A percentile compares a stretch with the other conserved stretches of the same genome.
These are phyloP conservation scores for Tagetes patula DNA, from an alignment of 129 eudicot genomes.

Conservation along the genomic window DNA sequence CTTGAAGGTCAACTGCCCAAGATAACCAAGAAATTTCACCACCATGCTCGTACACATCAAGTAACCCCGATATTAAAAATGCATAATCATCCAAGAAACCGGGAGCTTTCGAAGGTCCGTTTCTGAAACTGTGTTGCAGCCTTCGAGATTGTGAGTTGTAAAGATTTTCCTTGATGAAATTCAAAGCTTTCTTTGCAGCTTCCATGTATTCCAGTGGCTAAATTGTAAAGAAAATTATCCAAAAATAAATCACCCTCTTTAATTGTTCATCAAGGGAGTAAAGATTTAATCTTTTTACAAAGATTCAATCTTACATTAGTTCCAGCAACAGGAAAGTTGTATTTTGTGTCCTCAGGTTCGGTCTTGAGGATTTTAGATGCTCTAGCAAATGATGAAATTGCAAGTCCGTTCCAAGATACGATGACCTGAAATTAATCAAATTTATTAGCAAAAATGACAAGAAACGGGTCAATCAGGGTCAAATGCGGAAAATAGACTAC, in stretches of 20 bases:
- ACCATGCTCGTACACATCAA: constrained; percentile 82
- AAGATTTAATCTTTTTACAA: background rate
- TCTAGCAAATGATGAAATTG: constrained; percentile 80
- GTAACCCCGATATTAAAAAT: constrained; percentile 70
- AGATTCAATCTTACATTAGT: constrained; percentile 41
- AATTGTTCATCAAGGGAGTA: background rate
- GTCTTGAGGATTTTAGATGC: constrained; percentile 76
- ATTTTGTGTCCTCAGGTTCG: constrained; percentile 59
- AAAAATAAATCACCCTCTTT: too few relatives aligned
- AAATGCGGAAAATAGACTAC: background rate
- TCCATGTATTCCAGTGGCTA: constrained; percentile 82
- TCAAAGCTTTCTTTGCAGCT: constrained; percentile 73
- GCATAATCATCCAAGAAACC: constrained; percentile 96
- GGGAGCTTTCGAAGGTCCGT: constrained; percentile 93
- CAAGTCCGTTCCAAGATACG: constrained; percentile 94
- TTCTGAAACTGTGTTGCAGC: constrained; percentile 80
- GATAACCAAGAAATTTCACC: constrained; percentile 66
- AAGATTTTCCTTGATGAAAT: constrained; percentile 66
- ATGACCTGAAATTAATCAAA: constrained; percentile 50
- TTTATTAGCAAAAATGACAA: background rate
- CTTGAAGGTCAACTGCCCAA: constrained; percentile 91
- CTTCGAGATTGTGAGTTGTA: constrained; percentile 53
- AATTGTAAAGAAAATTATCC: too few relatives aligned
- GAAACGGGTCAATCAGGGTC: background rate
- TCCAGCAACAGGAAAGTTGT: constrained; percentile 70